Evolutionary conservation across 805 yeast genomes (phyloP).

Genomic region (Candida bentonensis): DNA sequence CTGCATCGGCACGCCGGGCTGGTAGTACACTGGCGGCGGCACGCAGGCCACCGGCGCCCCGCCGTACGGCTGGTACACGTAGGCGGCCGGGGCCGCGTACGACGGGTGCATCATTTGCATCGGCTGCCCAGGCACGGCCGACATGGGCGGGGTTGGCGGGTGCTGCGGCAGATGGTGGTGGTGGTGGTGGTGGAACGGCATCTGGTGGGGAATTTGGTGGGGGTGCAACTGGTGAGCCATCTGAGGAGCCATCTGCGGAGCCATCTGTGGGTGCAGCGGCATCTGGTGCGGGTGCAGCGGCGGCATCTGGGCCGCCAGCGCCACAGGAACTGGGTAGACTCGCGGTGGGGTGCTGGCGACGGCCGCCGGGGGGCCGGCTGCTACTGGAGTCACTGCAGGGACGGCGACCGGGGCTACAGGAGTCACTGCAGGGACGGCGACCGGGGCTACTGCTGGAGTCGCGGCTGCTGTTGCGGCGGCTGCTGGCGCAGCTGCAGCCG

Average conservation of each 20-base stretch:
- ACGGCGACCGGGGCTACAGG: neutral
- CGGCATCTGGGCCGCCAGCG: neutral
- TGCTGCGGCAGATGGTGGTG: neutral
- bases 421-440: too few species aligned
- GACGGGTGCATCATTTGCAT: neutral
- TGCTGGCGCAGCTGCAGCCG: neutral
- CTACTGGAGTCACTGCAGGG: too few species aligned
- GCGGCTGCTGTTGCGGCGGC: too few species aligned
- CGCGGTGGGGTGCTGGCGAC: neutral
- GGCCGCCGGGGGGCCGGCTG: neutral
- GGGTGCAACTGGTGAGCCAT: neutral
- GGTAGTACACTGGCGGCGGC: neutral
- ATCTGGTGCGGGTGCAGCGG: neutral
- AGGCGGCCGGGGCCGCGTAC: neutral
- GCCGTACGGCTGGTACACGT: conserved; percentile 1
- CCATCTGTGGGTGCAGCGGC: neutral
- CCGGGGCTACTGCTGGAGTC: neutral
- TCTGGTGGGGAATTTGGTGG: neutral
- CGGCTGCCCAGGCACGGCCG: neutral
- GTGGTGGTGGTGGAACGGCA: neutral
- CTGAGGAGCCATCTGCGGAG: neutral
- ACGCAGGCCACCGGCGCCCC: too few species aligned
- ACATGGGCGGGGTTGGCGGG: neutral
- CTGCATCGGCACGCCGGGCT: neutral
- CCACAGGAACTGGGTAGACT: neutral